A percentile compares a stretch with the other conserved stretches of the same genome.
These are phyloP conservation scores for Leptographium lundbergii DNA, from an alignment of 2,329 filamentous ascomycete genomes.

Conservation along the genomic window DNA sequence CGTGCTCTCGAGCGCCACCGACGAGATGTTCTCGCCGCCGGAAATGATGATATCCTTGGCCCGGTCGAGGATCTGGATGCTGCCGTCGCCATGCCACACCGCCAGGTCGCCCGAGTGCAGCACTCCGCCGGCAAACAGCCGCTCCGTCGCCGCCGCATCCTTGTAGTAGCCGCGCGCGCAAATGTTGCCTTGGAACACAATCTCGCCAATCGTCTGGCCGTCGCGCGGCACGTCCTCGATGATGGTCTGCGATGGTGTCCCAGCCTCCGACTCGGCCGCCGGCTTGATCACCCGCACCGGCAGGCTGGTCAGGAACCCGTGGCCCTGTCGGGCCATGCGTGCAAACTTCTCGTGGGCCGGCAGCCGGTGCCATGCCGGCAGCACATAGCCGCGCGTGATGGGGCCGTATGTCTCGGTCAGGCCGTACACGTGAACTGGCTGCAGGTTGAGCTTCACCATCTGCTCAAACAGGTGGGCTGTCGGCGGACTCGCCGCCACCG, in stretches of 20 bases:
- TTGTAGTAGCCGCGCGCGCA: conserved; percentile 89
- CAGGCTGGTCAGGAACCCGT: conserved; percentile 76
- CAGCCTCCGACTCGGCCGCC: conserved; percentile 43
- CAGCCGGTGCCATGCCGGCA: conserved; percentile 73
- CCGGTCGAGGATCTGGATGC: conserved; percentile 82
- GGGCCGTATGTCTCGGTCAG: conserved; percentile 84
- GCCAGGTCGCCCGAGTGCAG: conserved; percentile 86
- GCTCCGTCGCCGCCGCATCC: conserved; percentile 70
- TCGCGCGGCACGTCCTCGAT: conserved; percentile 42
- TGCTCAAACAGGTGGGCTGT: conserved; percentile 83
- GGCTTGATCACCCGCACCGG: conserved; percentile 68
- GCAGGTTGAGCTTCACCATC: conserved; percentile 76
- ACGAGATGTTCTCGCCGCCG: conserved; percentile 95
- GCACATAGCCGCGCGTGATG: conserved; percentile 83
- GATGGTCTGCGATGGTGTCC: conserved; percentile 14
- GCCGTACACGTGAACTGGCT: conserved; percentile 89
- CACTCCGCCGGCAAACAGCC: conserved; percentile 77
- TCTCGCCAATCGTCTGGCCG: conserved; percentile 38
- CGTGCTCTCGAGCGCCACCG: conserved; percentile 82
- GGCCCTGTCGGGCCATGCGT: conserved; percentile 87
- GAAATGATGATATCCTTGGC: conserved; percentile 98
- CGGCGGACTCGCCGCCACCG: conserved; percentile 84
- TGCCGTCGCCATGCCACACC: conserved; percentile 84
- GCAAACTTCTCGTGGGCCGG: conserved; percentile 66
- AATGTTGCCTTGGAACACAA: conserved; percentile 78